Conservation (phyloP, 1,284 basidiomycete species). For the Rhodotorula glutinis region DNA sequence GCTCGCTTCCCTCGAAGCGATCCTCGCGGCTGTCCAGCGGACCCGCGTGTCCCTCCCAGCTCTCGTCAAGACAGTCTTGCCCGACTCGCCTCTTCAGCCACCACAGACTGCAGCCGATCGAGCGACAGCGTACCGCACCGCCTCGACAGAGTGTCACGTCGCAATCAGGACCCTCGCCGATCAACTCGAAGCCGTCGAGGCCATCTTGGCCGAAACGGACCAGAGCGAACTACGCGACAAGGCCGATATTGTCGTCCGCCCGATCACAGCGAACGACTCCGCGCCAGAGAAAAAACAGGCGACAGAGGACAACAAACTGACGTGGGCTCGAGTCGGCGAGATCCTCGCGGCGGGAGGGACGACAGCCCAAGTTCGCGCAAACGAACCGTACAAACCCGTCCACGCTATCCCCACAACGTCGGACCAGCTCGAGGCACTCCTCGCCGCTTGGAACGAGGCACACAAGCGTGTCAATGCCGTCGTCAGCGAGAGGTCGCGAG, state of each 20-base stretch:
- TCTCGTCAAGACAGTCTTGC: conserved; percentile 7
- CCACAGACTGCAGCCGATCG: conserved; percentile 6
- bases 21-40: conserved; percentile 9
- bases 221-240: conserved; percentile 5
- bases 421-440: neutral
- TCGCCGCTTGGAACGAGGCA: neutral
- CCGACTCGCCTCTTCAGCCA: neutral
- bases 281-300: no score
- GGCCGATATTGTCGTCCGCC: conserved; percentile 14
- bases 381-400: conserved; percentile 1
- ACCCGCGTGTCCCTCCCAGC: conserved; percentile 19
- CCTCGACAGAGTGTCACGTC: conserved; percentile 6
- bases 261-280: neutral
- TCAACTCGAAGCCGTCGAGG: conserved; percentile 4
- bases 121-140: conserved; percentile 16
- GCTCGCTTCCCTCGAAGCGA: neutral
- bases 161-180: conserved; percentile 1
- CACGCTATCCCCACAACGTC: neutral
- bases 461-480: neutral
- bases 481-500: neutral
- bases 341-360: neutral
- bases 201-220: neutral
- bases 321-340: conserved; percentile 4
- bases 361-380: neutral
- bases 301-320: neutral